Evolutionary conservation across 768 basidiomycete species (phyloP), one percentile per base, ranked within the genome.

Genomic region (Lentinula edodes): DNA sequence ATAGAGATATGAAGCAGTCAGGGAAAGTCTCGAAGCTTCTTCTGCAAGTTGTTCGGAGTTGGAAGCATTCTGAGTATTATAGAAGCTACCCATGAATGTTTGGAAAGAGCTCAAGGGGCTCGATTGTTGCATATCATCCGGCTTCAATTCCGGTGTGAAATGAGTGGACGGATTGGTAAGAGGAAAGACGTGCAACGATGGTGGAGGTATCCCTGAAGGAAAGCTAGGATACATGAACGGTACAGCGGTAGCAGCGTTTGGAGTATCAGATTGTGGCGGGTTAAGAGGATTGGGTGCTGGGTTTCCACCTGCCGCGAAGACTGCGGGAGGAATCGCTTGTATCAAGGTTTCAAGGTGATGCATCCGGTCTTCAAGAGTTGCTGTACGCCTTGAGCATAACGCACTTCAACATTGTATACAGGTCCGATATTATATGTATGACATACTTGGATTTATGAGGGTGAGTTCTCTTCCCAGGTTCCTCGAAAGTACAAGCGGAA

Each of bases 391-490:
- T 58, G 12, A 18, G 7, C 65, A 43, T 57, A 60, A 63, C 38
- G 9, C 5, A 8, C 5, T 35, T 52, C 12, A 58, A 55, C 32
- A 39, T 23, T 16, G 13, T 50, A 38, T 4, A 58, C 48, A 42
- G 28, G 9, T 42, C 55, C 52, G 38, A 16, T 50, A 20, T 50
- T n/a, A 42, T 57, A 46, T 4, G 52, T 53, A 48, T 18, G 43
- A 76, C 89, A 66, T 68, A 91, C 89, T 91, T 93, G 67, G 91
- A 93, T 75, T 92, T 93, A 74, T 93, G 90, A 39, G 90, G 89
- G 69, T 92, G 90, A 0, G 87, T 88, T 61, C 90, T 79, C 76
- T 93, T 93, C 2, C 90, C 90, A 2, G 90, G 88, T 72, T 93
- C 91, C 72, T 93, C 91, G 67, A 93, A 93, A 0, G 91, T 93